A percentile compares a stretch with the other conserved stretches of the same genome.
phyloP scores from a whole-genome alignment of 2,329 filamentous ascomycete genomes.

The Orbilia quercus region DNA sequence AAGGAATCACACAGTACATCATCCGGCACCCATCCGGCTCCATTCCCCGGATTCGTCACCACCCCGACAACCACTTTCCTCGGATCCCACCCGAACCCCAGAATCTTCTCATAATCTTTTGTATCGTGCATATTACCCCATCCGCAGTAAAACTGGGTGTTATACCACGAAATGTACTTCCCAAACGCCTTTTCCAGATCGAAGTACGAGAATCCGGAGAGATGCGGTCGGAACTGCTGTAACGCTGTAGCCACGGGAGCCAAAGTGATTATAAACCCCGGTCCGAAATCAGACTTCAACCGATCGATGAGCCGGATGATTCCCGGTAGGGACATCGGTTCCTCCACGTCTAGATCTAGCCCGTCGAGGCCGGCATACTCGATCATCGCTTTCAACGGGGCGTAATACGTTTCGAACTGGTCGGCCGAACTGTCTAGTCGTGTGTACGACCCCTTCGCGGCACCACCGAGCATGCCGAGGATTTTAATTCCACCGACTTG shows the following conservation, averaged over 20 bases:
- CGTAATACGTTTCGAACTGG: slow-evolving; percentile 79
- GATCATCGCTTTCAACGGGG: slow-evolving; percentile 74
- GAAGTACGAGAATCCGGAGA: slow-evolving; percentile 85
- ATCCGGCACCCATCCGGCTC: slow-evolving; percentile 73
- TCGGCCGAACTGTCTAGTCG: slow-evolving; percentile 69
- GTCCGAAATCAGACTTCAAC: slow-evolving; percentile 75
- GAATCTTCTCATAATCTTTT: slow-evolving; percentile 68
- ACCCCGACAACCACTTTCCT: slow-evolving; percentile 81
- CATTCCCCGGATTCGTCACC: slow-evolving; percentile 81
- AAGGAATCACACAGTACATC: slow-evolving; percentile 66
- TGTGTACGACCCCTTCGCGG: slow-evolving; percentile 78
- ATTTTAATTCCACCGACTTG: slow-evolving; percentile 81
- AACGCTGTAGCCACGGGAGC: slow-evolving; percentile 84
- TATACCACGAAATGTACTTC: slow-evolving; percentile 75
- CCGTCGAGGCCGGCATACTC: slow-evolving; percentile 73
- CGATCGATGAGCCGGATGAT: slow-evolving; percentile 75
- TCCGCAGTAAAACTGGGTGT: slow-evolving; percentile 91
- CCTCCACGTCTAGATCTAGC: slow-evolving; percentile 83
- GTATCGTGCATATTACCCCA: slow-evolving; percentile 73
- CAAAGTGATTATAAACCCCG: slow-evolving; percentile 78
- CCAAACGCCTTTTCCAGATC: slow-evolving; percentile 73
- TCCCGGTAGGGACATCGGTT: slow-evolving; percentile 75
- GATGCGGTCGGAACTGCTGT: slow-evolving; percentile 69
- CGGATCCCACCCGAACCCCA: slow-evolving; percentile 76
- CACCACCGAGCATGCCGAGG: slow-evolving; percentile 87